Evolutionary conservation across 495 filamentous ascomycete species (phyloP).

Genomic region (Aspergillus baeticus): DNA sequence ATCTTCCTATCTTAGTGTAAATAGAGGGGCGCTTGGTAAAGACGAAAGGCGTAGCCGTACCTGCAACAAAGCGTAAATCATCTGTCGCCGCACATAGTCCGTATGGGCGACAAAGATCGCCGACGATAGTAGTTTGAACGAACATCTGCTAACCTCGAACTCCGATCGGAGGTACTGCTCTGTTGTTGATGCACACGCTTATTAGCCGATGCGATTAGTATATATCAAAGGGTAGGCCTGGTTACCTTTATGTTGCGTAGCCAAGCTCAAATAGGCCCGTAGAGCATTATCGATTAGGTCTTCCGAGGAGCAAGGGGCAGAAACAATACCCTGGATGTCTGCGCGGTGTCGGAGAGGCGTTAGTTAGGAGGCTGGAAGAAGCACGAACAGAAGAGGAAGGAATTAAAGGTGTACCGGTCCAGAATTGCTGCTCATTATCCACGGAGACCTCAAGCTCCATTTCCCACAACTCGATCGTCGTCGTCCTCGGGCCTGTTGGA

Average conservation of each 20-base stretch:
- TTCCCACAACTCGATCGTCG: constrained; percentile 44
- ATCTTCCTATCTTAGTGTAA: constrained; percentile 60
- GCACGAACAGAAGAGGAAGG: not conserved
- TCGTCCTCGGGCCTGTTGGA: constrained; percentile 30
- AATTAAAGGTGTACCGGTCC: constrained; percentile 65
- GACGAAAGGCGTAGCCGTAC: constrained; percentile 35
- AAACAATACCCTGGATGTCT: constrained; percentile 84
- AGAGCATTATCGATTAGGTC: constrained; percentile 83
- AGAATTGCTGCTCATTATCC: constrained; percentile 90
- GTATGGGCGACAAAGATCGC: constrained; percentile 68
- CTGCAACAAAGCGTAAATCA: constrained; percentile 88
- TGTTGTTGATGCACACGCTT: constrained; percentile 22
- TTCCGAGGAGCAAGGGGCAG: constrained; percentile 67
- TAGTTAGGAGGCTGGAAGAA: not conserved
- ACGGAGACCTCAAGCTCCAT: constrained; percentile 62
- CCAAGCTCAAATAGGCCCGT: constrained; percentile 78
- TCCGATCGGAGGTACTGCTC: constrained; percentile 81
- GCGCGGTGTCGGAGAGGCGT: constrained; percentile 12
- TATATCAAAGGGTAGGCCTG: not conserved
- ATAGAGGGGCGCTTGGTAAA: not conserved
- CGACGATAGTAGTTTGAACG: constrained; percentile 76
- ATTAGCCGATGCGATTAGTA: not conserved
- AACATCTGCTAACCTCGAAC: constrained; percentile 81
- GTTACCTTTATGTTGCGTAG: constrained; percentile 69
- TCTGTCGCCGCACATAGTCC: constrained; percentile 89